phyloP scores from a whole-genome alignment of 441 rosid species.

The Biscutella laevigata region DNA sequence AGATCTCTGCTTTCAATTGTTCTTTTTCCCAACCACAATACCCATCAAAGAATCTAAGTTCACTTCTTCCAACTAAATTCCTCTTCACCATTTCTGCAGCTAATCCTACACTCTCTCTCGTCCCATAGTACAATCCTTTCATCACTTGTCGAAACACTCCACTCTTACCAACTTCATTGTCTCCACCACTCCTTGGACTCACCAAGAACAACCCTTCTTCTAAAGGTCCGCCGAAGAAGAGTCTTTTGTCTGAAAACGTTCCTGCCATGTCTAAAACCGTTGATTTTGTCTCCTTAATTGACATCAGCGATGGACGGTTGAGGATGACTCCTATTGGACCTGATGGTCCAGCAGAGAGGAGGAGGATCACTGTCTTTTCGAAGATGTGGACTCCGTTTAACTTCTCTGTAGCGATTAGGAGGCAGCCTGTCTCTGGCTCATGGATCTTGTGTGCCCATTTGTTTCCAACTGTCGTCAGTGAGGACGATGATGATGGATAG shows the following conservation, averaged over 20 bases:
- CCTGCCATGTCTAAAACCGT: conserved; percentile 37
- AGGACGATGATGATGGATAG: conserved; percentile 19
- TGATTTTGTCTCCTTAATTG: conserved; percentile 74
- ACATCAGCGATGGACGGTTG: conserved; percentile 85
- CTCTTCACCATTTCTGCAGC: conserved; percentile 87
- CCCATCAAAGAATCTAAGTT: conserved; percentile 83
- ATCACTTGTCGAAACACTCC: conserved; percentile 65
- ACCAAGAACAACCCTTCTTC: conserved; percentile 72
- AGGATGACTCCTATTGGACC: conserved; percentile 81
- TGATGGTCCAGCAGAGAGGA: conserved; percentile 53
- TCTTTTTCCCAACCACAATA: conserved; percentile 73
- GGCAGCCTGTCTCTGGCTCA: conserved; percentile 78
- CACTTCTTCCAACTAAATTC: conserved; percentile 49
- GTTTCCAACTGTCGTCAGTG: conserved; percentile 29
- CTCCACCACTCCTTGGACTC: conserved; percentile 39
- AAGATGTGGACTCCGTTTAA: conserved; percentile 89
- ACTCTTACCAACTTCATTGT: conserved; percentile 34
- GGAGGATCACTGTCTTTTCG: conserved; percentile 71
- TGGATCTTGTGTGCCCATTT: conserved; percentile 81
- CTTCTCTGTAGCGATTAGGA: conserved; percentile 75
- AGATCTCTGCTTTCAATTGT: conserved; percentile 61
- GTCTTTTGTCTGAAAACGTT: conserved; percentile 47
- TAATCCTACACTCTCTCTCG: conserved; percentile 61
- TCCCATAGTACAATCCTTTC: conserved; percentile 71
- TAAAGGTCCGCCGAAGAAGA: conserved; percentile 82